phyloP scores from a whole-genome alignment of 768 basidiomycete genomes.

The Arthromyces matolae region DNA sequence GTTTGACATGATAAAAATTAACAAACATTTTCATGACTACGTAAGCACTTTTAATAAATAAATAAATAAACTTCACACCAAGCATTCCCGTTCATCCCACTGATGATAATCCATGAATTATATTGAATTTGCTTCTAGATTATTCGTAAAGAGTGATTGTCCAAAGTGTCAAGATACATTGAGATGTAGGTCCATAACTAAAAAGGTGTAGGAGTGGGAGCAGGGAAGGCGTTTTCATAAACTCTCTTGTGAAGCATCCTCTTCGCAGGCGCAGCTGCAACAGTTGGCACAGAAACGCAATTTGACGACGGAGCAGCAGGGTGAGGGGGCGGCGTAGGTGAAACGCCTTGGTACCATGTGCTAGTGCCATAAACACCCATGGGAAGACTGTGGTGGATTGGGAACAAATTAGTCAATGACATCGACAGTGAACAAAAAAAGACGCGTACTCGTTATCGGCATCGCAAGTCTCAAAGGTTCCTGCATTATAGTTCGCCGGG shows the following conservation, averaged over 20 bases:
- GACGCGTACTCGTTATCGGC: conserved; percentile 47
- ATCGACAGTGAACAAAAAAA: background rate
- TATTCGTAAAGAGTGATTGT: background rate
- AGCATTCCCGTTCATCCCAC: too few relatives aligned
- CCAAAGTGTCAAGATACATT: too few relatives aligned
- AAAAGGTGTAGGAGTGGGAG: background rate
- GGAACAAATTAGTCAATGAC: background rate
- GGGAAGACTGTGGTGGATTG: conserved; percentile 33
- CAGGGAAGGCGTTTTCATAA: background rate
- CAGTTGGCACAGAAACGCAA: conserved; percentile 46
- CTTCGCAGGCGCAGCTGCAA: conserved; percentile 26
- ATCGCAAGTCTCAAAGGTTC: conserved; percentile 63
- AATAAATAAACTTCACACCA: too few relatives aligned
- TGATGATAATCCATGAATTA: too few relatives aligned
- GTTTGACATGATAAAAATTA: too few relatives aligned
- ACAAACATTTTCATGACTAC: too few relatives aligned
- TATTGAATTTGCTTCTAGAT: too few relatives aligned
- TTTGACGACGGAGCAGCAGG: conserved; percentile 59
- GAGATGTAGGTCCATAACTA: too few relatives aligned
- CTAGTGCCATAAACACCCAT: conserved; percentile 75
- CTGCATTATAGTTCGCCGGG: conserved; percentile 61
- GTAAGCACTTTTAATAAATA: too few relatives aligned
- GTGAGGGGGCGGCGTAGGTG: conserved; percentile 55
- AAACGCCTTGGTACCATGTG: conserved; percentile 63
- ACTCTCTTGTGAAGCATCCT: conserved; percentile 3